Base-by-base conservation (phyloP, 352 stramenopile genomes). In the Pythium diclinum region DNA sequence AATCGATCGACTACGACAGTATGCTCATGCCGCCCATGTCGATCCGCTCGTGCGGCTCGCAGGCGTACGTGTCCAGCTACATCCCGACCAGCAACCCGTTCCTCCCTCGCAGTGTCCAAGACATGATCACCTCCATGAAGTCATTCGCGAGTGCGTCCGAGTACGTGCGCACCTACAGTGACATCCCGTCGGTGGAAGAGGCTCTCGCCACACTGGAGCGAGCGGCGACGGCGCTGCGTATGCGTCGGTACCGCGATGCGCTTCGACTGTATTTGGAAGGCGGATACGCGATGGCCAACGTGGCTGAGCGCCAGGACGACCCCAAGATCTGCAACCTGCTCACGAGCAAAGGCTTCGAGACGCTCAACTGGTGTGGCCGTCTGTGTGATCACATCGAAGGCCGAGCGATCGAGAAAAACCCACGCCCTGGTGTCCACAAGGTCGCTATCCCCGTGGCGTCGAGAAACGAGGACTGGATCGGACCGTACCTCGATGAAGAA, bases 351-450 rank as follows among this genome's bases (percentile, higher is more conserved):
- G 85, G 82, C 38, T 91, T 93, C 38, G 87, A 95, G 68, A 92
- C 81, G 44, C 77, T 95, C 57, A 91, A 95, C 61, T 95, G 87
- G 87, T 92, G 83, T 49, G 85, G 81, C 5, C 61, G 74, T 6
- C 75, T 95, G 0, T 93, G 83, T 53, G 85, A 94, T 64, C 92
- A 81, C 79, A 92, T 95, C 49, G 87, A 95, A 68, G 85, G 85
- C 10, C 87, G 85, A n/a, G 61, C 88, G 7, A 70, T 87, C 21
- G 86, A 92, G 42, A 85, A 87, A 65, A 81, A 85, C 34, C 83
- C 87, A 10, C 83, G 85, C 0, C 83, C 85, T 0, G 83, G 87
- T 6, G 80, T 91, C 17, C 83, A 92, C 68, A 94, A 94, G 47
- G 83, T 93, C 17, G 85, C 78, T 0, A 94, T 95, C 46, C 73